These are phyloP conservation scores for Amorphotheca resinae DNA, from an alignment of 495 filamentous ascomycete genomes.

Conservation along the genomic window DNA sequence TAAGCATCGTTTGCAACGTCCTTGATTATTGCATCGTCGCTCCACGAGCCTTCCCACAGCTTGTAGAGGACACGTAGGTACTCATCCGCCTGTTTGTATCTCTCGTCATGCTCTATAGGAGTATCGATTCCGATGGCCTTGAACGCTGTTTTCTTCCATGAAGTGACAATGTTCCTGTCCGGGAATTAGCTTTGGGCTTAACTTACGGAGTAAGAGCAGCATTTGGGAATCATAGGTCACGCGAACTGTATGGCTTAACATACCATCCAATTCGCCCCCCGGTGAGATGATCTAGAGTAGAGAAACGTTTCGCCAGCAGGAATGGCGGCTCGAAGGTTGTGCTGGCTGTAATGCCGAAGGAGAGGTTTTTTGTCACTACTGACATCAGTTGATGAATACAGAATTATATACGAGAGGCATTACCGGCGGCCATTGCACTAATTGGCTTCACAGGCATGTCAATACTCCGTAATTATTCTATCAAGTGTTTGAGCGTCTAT, in stretches of 20 bases:
- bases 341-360: slow-evolving; percentile 10
- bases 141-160: slow-evolving; percentile 47
- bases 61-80: slow-evolving; percentile 15
- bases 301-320: slow-evolving; percentile 9
- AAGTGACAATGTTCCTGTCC: slow-evolving; percentile 56
- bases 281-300: slow-evolving; percentile 11
- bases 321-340: slow-evolving; percentile 12
- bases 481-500: no score
- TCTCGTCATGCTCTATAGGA: slow-evolving; percentile 29
- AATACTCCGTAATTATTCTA: no score
- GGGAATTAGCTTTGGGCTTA: no score
- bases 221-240: no score
- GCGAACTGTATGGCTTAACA: no score
- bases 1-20: slow-evolving; percentile 39
- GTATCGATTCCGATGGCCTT: slow-evolving; percentile 44
- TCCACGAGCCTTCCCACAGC: slow-evolving; percentile 52
- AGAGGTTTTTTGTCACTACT: slow-evolving; percentile 10
- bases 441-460: no score
- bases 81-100: neutral
- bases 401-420: slow-evolving; percentile 46
- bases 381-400: slow-evolving; percentile 8
- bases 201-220: no score
- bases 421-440: slow-evolving; percentile 37
- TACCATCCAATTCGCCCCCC: slow-evolving; percentile 39
- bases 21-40: slow-evolving; percentile 36